Evolutionary conservation across 768 basidiomycete genomes (phyloP), one percentile per base, ranked within the genome.

Genomic region (Tulasnella calospora): DNA sequence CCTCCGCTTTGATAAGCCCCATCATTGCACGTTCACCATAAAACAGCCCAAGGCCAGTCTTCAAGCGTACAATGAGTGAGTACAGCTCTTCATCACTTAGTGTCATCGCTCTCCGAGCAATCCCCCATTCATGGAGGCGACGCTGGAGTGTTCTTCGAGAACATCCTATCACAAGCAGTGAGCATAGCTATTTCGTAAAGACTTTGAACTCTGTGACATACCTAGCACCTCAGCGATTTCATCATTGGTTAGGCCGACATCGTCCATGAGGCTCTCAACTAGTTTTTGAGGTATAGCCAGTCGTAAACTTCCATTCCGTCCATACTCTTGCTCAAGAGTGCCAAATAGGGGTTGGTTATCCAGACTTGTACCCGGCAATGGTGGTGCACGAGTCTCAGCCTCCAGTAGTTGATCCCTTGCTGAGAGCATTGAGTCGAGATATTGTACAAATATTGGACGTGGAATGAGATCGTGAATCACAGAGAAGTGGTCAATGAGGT

Each of bases 11-110:
- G 12, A 71, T 35, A 9, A 71, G 3, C 12, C 71, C 71, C 19
- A 71, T 38, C 71, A 71, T 44, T 0, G 71, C 71, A 38, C 71
- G 71, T 36, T 71, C 71, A 0, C 71, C 71, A 71, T 33, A 71
- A 30, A 71, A 71, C 5, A 71, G 8, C 0, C 71, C 71, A 6
- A 71, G 15, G 0, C 19, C 19, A 0, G 9, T 71, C 12, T 71
- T 71, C 3, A 71, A 4, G 1, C 10, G 1, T 1, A 19, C 0
- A 4, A 71, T 19, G 0, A 35, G 2, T 5, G 30, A 23, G 15
- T 2, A 17, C 9, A 71, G 71, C 27, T 71, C 71, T 2, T 36
- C 41, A 44, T 71, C 71, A 0, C 0, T n/a, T 5, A 71, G 15
- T 0, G 30, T 71, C 7, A 2, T 10, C 7, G 2, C 2, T 19